Evolutionary conservation across 2,329 filamentous ascomycete species (phyloP), one percentile per base, ranked within the genome.

Genomic region (Aspergillus clavatus): DNA sequence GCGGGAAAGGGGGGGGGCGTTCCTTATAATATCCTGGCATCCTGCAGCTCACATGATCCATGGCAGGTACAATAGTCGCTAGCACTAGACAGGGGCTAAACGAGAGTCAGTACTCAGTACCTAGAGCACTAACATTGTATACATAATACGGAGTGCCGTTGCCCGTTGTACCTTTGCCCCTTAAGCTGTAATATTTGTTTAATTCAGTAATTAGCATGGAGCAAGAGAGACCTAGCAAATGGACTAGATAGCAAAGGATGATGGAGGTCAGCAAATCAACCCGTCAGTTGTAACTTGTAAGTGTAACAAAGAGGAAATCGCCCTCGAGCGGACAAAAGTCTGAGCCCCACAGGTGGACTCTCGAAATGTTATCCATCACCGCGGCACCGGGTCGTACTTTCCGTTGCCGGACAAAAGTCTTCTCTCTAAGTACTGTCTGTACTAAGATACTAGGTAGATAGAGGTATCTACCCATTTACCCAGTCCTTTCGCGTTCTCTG

Each of bases 381-480:
- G 64, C 62, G 64, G 64, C 59, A 65, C 56, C 57, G 56, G 62
- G 59, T 59, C 54, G 46, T 54, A 52, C 53, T 48, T 63, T 63
- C 63, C 62, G 62, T 43, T 64, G 16, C 16, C 5, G 53, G 47
- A 43, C 43, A 42, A 45, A 42, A 46, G 45, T 46, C 43, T 48
- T 21, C 29, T 31, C 23, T 37, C 23, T 24, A 24, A 5, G 5
- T 24, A 8, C 23, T 8, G 23, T 24, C 4, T n/a, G n/a, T n/a
- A n/a, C n/a, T n/a, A n/a, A n/a, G n/a, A n/a, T n/a, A n/a, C n/a
- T n/a, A n/a, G n/a, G n/a, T n/a, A n/a, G n/a, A n/a, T n/a, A n/a
- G n/a, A n/a, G n/a, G n/a, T n/a, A n/a, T n/a, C n/a, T n/a, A n/a
- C n/a, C n/a, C n/a, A n/a, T n/a, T n/a, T n/a, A n/a, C n/a, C n/a